Conservation (phyloP, 768 basidiomycete species). For the Russula emetica region DNA sequence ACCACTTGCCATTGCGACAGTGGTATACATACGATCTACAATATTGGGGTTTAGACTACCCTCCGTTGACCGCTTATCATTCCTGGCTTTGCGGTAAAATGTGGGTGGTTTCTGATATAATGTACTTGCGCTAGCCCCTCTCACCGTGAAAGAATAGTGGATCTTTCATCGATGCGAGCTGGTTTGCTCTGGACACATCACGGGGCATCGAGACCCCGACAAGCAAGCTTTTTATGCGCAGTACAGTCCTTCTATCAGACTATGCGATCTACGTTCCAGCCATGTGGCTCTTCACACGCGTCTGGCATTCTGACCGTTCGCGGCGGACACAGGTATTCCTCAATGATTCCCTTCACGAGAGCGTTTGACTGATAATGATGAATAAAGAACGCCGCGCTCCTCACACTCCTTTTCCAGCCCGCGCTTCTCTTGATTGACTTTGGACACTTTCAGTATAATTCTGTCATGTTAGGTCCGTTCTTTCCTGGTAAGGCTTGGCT, state of each 20-base stretch:
- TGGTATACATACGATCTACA: constrained; percentile 89
- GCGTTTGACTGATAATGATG: neutral
- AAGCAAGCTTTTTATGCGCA: constrained; percentile 76
- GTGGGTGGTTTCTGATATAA: constrained; percentile 42
- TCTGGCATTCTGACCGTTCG: constrained; percentile 67
- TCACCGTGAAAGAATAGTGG: constrained; percentile 39
- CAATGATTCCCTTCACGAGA: neutral
- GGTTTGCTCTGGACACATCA: constrained; percentile 69
- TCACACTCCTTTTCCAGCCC: constrained; percentile 78
- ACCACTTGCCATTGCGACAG: constrained; percentile 63
- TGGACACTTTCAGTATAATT: constrained; percentile 96
- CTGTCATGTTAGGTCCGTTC: constrained; percentile 78
- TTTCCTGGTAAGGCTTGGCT: neutral
- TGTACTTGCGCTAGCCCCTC: neutral
- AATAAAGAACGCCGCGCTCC: constrained; percentile 56
- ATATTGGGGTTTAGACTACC: constrained; percentile 96
- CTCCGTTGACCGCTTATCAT: constrained; percentile 85
- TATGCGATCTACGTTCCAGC: constrained; percentile 71
- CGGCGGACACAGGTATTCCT: constrained; percentile 67
- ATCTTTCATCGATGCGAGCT: constrained; percentile 47
- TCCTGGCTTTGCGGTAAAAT: constrained; percentile 78
- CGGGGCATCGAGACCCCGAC: constrained; percentile 64
- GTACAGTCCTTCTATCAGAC: constrained; percentile 67
- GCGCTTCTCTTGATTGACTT: constrained; percentile 80
- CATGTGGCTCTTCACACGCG: constrained; percentile 56